A percentile compares a stretch with the other conserved stretches of the same genome.
These are phyloP conservation scores for Tephrocybe rancida DNA, from an alignment of 768 basidiomycete species.

Conservation along the genomic window DNA sequence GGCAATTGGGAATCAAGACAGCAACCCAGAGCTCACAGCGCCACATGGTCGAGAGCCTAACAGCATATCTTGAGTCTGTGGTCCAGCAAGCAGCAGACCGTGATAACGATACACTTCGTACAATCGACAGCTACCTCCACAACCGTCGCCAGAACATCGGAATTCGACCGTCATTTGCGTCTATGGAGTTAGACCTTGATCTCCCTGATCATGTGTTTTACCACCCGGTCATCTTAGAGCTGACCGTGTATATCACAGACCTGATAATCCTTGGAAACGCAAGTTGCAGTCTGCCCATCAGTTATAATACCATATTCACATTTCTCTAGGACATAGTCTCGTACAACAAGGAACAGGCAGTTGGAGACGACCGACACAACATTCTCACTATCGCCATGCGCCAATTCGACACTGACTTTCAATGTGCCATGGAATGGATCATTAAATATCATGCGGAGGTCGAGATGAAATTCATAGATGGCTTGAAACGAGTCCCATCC, in stretches of 20 bases:
- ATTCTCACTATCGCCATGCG: constrained; percentile 35
- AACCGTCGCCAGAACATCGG: constrained; percentile 34
- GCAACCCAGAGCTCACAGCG: constrained; percentile 12
- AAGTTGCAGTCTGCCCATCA: not conserved
- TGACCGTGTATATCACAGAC: constrained; percentile 22
- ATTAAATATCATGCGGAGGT: constrained; percentile 22
- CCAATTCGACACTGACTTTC: constrained; percentile 21
- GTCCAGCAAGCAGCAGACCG: constrained; percentile 34
- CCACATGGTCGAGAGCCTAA: constrained; percentile 32
- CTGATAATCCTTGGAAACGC: constrained; percentile 30
- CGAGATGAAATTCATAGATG: constrained; percentile 31
- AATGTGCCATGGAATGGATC: constrained; percentile 31
- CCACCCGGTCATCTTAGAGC: constrained; percentile 23
- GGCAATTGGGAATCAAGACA: constrained; percentile 20
- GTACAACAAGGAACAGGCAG: constrained; percentile 35
- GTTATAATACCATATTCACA: not conserved
- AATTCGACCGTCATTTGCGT: constrained; percentile 27
- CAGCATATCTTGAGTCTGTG: constrained; percentile 30
- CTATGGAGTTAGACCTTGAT: constrained; percentile 29
- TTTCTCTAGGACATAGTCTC: constrained; percentile 34
- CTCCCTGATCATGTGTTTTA: constrained; percentile 34
- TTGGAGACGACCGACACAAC: constrained; percentile 34
- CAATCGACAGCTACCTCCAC: constrained; percentile 30
- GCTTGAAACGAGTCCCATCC: constrained; percentile 29
- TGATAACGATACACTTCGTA: constrained; percentile 18